phyloP scores from a whole-genome alignment of 176 grass and related monocot genomes.

The Eragrostis nindensis region DNA sequence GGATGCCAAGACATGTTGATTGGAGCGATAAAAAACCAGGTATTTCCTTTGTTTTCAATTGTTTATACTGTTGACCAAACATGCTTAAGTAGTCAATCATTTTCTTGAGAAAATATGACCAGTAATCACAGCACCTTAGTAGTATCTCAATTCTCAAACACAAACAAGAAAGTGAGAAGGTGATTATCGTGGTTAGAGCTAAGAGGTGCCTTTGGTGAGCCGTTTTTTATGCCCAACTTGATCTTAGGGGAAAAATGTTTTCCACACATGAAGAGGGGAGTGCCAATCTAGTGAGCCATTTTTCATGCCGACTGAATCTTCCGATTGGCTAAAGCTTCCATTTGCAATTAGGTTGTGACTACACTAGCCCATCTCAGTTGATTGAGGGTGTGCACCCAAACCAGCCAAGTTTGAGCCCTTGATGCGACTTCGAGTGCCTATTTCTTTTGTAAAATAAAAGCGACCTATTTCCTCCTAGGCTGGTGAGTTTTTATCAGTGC shows the following conservation, averaged over 20 bases:
- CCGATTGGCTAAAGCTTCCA: slow-evolving; percentile 10
- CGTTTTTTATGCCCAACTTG: too few species aligned
- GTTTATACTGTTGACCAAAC: not conserved
- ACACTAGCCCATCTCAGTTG: not conserved
- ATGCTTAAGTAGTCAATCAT: not conserved
- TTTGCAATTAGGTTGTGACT: not conserved
- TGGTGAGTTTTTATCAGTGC: not conserved
- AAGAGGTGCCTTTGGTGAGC: not conserved
- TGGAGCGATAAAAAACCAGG: slow-evolving; percentile 96
- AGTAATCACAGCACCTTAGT: not conserved
- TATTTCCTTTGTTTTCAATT: slow-evolving; percentile 22
- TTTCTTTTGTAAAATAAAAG: not conserved
- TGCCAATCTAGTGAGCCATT: slow-evolving; percentile 29
- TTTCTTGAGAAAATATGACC: not conserved
- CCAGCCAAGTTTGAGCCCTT: not conserved
- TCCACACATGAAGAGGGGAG: not conserved
- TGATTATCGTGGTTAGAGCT: not conserved
- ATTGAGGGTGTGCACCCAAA: not conserved
- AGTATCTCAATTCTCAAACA: not conserved
- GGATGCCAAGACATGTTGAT: slow-evolving; percentile 93
- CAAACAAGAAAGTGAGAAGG: not conserved
- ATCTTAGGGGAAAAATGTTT: not conserved
- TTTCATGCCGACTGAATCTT: slow-evolving; percentile 16
- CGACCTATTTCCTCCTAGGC: not conserved
- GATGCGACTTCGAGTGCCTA: not conserved